Conservation (phyloP, 1,284 basidiomycete genomes). For the Apiotrichum porosum region DNA sequence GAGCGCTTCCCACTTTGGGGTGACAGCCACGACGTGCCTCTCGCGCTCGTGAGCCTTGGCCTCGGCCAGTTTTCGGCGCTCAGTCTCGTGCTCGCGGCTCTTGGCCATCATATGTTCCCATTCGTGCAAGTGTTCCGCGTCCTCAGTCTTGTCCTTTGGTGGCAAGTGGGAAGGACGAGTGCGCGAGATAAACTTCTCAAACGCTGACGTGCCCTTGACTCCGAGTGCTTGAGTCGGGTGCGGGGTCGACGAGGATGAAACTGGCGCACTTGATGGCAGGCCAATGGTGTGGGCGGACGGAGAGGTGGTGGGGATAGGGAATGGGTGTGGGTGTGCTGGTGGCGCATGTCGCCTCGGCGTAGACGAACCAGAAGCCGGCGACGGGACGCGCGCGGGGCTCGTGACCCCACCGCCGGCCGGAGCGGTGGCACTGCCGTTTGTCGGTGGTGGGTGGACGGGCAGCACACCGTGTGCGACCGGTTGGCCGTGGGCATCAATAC, state of each 20-base stretch:
- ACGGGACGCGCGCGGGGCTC: not conserved
- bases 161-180: conserved; percentile 72
- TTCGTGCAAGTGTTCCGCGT: conserved; percentile 74
- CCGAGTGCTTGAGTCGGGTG: conserved; percentile 21
- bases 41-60: conserved; percentile 32
- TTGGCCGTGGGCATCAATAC: conserved; percentile 19
- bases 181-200: conserved; percentile 50
- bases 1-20: conserved; percentile 41
- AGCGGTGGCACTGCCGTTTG: not conserved
- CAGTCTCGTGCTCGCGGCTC: conserved; percentile 33
- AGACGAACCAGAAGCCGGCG: conserved; percentile 9
- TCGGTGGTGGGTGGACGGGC: conserved; percentile 5
- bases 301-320: conserved; percentile 25
- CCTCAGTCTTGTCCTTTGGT: conserved; percentile 74
- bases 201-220: conserved; percentile 34
- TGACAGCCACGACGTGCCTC: conserved; percentile 27
- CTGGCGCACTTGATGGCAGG: conserved; percentile 1
- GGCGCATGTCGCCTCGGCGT: conserved; percentile 34
- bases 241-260: conserved; percentile 7
- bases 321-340: conserved; percentile 43
- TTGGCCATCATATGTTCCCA: conserved; percentile 85
- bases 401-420: not conserved
- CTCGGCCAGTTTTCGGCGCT: conserved; percentile 26
- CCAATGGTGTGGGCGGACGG: not conserved
- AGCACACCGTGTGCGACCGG: conserved; percentile 14